Evolutionary conservation across 768 basidiomycete genomes (phyloP), one percentile per base, ranked within the genome.

Genomic region (Agrocybe pediades): DNA sequence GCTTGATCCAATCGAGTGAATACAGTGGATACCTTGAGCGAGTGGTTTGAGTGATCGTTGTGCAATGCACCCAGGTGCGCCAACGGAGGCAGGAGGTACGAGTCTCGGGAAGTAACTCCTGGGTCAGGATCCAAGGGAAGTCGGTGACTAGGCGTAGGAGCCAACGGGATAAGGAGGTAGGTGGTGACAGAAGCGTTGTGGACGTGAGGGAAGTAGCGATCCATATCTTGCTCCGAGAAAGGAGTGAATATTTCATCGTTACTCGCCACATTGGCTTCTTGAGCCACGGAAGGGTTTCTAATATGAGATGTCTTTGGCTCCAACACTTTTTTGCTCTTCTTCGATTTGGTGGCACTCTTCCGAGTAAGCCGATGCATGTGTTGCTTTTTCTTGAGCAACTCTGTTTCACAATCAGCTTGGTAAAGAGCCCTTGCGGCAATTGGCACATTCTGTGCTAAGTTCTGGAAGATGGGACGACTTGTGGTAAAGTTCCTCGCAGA

Each of bases 371-470:
- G 16, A 29, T 43, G 56, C 45, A 61, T 58, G 1, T 51, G 40
- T 24, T 46, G 58, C 15, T 67, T 59, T 56, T 81, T 78, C 68
- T 84, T 75, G 56, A 72, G 76, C 59, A 73, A 67, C 56, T 82
- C 79, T 21, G 84, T 26, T 39, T 91, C 84, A 77, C 83, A 82
- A 63, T 92, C 88, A 0, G 82, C 84, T 65, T 92, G 87, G 65
- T 83, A 84, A 40, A 92, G 73, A 2, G 92, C 86, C 23, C 92
- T 81, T 8, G 80, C 81, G 1, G 83, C 78, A n/a, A 95, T 71
- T 6, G 92, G 92, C 0, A 90, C 84, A 62, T 92, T 92, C 65
- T 92, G 82, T 2, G 84, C 83, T 39, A 95, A 68, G 65, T 88
- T 85, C 66, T 91, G 85, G 74, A 93, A 92, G 41, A 92, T 78